Evolutionary conservation across 2,329 filamentous ascomycete species (phyloP), one percentile per base, ranked within the genome.

Genomic region (Cryphonectria japonica): DNA sequence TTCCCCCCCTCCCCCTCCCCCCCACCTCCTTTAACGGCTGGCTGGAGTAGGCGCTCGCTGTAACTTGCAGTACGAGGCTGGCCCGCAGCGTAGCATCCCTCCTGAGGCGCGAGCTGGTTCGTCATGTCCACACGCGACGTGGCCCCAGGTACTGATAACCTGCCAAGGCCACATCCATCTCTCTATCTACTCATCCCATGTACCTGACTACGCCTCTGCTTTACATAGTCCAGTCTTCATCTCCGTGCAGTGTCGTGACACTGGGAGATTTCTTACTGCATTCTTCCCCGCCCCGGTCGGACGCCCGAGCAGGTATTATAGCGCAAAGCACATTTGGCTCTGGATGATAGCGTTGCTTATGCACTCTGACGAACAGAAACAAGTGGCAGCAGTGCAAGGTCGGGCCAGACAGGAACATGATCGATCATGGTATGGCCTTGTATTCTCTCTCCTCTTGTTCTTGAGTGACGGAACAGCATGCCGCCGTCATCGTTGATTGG

Each of bases 41-140:
- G 41, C 52, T 29, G 41, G 32, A 26, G 34, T 22, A 19, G 29
- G 39, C 39, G 54, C 54, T 68, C 37, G 67, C 32, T 62, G 59
- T 43, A 54, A 34, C 37, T 52, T 39, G 43, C 32, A 39, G 59
- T 61, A 39, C 59, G 22, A 61, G 57, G 22, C 41, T 62, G 60
- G 46, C 14, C 52, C 39, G 46, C 52, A 66, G 68, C 46, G 68
- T 66, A n/a, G 37, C 61, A 69, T 66, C n/a, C 54, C 32, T 41
- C 68, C 37, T 66, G 63, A 66, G 68, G 68, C 68, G 68, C 29
- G 52, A 59, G 41, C 68, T 64, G 52, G 19, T 69, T 43, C 9
- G 8, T 46, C 22, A n/a, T 16, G 52, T 43, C 59, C 14, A 39
- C 34, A 9, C 62, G 13, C 32, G n/a, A 32, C 43, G 32, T 29